Evolutionary conservation across 148 eudicot species (phyloP), one percentile per base, ranked within the genome.

Genomic region (Rhododendron ferrugineum): DNA sequence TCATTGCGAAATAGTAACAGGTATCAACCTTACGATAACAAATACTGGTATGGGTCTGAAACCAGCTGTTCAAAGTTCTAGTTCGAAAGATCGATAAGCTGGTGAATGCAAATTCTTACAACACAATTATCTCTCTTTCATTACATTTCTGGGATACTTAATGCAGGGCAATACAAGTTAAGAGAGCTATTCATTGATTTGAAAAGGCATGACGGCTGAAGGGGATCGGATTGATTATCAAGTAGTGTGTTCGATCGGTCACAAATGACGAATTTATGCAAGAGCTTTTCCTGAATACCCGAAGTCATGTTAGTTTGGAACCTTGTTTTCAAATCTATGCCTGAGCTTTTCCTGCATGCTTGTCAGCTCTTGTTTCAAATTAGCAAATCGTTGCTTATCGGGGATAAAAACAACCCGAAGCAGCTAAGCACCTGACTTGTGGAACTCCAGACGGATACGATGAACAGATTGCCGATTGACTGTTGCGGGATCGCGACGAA

Each of bases 401-500:
- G 64, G 10, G 7, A 58, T 4, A 18, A 4, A 70, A 70, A 70
- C 32, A 28, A 26, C 32, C 32, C 5, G 0, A 28, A 30, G 16
- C 32, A 70, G 0, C 18, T 73, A 15, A 15, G 5, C 22, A 73
- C 16, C 20, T 3, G 42, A 36, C 42, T 36, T 73, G 42, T 16
- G 78, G 78, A 73, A 73, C 78, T 14, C 78, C 4, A 16, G 44
- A 15, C 18, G 44, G 78, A 15, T 22, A 73, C 1, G 89, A 88
- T 5, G 78, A 78, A 23, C 88, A 79, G n/a, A 84, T 58, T 3
- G 74, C 85, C 6, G 89, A 87, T 77, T 86, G 3, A 34, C 2
- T 85, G 2, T 78, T 80, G 85, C 90, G 86, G 13, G 91, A 64
- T 40, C 79, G 70, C 1, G 86, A 28, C 20, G 84, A 83, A 82